phyloP scores from a whole-genome alignment of 768 basidiomycete genomes.

The Pleurotus pulmonarius region DNA sequence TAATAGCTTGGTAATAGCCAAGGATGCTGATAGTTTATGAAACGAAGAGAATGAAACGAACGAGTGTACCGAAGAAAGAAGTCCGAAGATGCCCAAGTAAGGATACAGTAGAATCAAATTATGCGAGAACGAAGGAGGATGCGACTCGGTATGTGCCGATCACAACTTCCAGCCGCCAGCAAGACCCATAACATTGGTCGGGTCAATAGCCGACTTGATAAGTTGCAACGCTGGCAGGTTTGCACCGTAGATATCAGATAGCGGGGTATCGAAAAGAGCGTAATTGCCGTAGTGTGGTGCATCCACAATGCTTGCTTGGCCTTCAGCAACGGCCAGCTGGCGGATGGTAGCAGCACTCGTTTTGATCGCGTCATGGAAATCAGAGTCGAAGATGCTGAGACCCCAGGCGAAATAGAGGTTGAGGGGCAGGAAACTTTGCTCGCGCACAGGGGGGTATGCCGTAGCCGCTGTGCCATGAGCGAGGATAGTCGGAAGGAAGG shows the following conservation, averaged over 20 bases:
- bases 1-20: no score
- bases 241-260: conserved; percentile 45
- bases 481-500: conserved; percentile 40
- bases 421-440: conserved; percentile 21
- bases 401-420: conserved; percentile 23
- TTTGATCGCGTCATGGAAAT: conserved; percentile 35
- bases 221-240: conserved; percentile 37
- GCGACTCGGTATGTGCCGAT: no score
- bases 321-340: conserved; percentile 33
- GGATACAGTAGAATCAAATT: no score
- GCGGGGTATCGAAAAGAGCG: conserved; percentile 47
- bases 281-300: conserved; percentile 58
- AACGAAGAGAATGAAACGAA: no score
- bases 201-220: conserved; percentile 48
- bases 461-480: conserved; percentile 31
- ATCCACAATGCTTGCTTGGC: conserved; percentile 30
- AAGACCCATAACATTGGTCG: conserved; percentile 57
- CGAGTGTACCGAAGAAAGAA: no score
- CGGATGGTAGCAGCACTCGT: conserved; percentile 35
- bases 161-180: conserved; percentile 61
- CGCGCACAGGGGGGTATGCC: conserved; percentile 39
- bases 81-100: no score
- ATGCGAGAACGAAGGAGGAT: no score
- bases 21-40: no score
- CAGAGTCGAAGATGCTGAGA: conserved; percentile 12